A percentile compares a stretch with the other conserved stretches of the same genome.
Evolutionary conservation across 257 asterid species (phyloP).

Genomic region (Leptodermis oblonga): DNA sequence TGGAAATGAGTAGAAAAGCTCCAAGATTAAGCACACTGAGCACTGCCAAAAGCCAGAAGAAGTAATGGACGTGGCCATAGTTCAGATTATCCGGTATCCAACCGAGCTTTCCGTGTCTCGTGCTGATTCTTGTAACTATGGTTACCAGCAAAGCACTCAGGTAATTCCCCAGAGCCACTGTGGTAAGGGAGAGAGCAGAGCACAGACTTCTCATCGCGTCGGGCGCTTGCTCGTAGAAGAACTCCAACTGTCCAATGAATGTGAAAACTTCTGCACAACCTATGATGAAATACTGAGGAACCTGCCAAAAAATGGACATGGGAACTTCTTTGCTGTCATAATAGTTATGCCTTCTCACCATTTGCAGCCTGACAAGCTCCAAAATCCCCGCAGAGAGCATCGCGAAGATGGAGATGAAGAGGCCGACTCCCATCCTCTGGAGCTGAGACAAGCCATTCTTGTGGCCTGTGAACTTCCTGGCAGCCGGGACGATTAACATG

Average conservation of each 20-base stretch:
- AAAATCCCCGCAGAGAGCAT: conserved; percentile 59
- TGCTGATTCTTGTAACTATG: conserved; percentile 39
- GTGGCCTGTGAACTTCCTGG: conserved; percentile 64
- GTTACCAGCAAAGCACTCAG: conserved; percentile 53
- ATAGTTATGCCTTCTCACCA: conserved; percentile 39
- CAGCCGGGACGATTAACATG: conserved; percentile 43
- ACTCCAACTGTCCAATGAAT: conserved; percentile 65
- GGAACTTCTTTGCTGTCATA: conserved; percentile 34
- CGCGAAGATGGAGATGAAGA: conserved; percentile 58
- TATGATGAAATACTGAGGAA: conserved; percentile 61
- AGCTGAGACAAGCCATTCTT: conserved; percentile 58
- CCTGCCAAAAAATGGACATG: conserved; percentile 71
- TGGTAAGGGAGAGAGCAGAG: conserved; percentile 54
- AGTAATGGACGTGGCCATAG: conserved; percentile 50
- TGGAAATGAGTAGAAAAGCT: conserved; percentile 43
- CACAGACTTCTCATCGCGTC: conserved; percentile 68
- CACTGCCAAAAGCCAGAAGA: conserved; percentile 50
- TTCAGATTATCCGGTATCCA: conserved; percentile 69
- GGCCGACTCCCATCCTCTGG: conserved; percentile 60
- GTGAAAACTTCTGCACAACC: conserved; percentile 79
- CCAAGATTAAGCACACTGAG: conserved; percentile 52
- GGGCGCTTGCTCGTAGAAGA: conserved; percentile 77
- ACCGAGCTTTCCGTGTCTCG: conserved; percentile 46
- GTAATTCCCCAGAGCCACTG: conserved; percentile 57
- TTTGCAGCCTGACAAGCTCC: conserved; percentile 46